phyloP scores from a whole-genome alignment of 148 eudicot genomes.

The Beta vulgaris region DNA sequence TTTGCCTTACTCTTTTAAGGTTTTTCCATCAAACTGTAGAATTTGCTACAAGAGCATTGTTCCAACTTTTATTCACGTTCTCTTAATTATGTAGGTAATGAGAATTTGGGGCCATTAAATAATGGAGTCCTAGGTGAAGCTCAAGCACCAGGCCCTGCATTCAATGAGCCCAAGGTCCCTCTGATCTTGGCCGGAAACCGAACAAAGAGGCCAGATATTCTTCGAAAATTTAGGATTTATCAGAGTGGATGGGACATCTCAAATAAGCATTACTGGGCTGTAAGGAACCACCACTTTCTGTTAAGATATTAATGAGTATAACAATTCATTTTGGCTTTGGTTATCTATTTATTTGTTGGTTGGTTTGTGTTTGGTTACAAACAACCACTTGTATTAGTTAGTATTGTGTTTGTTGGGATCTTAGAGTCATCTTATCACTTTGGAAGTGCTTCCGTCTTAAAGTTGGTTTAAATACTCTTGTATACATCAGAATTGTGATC shows the following conservation, averaged over 20 bases:
- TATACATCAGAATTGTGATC: background rate
- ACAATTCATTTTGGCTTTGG: background rate
- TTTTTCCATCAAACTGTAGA: background rate
- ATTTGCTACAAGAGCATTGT: background rate
- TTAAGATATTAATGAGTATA: background rate
- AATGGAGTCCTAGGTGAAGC: constrained; percentile 46
- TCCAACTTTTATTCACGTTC: constrained; percentile 4
- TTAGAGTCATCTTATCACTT: background rate
- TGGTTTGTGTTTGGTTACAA: background rate
- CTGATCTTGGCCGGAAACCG: constrained; percentile 69
- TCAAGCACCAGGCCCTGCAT: constrained; percentile 69
- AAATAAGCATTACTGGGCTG: constrained; percentile 93
- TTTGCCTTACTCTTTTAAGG: constrained; percentile 2
- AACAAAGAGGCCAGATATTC: constrained; percentile 86
- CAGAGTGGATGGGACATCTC: constrained; percentile 91
- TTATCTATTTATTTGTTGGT: background rate
- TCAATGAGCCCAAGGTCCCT: constrained; percentile 39
- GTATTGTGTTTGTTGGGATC: constrained; percentile 10
- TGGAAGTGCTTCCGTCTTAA: constrained; percentile 2
- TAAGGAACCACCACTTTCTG: constrained; percentile 37
- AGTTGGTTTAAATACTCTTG: background rate
- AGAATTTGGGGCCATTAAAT: constrained; percentile 53
- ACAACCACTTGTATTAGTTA: background rate
- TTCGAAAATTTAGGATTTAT: constrained; percentile 56
- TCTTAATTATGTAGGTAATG: constrained; percentile 42